Conservation (phyloP, 192 early-diverging fungal species). For the Rhizophagus clarus region DNA sequence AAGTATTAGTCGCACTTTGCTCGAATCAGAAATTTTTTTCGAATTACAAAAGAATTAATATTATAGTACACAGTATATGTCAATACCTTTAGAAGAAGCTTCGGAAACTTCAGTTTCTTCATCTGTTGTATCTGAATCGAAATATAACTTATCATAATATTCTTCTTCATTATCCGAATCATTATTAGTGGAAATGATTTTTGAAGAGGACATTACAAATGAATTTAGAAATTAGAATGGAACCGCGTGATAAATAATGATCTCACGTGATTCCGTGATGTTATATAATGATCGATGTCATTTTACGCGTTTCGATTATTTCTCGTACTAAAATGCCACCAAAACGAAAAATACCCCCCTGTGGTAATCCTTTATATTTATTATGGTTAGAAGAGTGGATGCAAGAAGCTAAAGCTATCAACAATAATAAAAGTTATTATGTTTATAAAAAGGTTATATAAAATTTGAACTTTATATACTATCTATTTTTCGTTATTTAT, state of each 20-base stretch:
- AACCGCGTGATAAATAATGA: too few species aligned
- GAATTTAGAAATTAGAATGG: too few species aligned
- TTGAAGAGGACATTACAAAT: too few species aligned
- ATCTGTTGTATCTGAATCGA: not conserved
- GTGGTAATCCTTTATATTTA: slow-evolving; percentile 70
- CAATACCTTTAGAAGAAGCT: not conserved
- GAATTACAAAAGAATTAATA: not conserved
- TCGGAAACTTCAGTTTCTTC: not conserved
- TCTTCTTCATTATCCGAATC: not conserved
- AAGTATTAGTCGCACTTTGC: not conserved
- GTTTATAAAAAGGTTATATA: slow-evolving; percentile 58
- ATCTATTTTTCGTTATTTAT: not conserved
- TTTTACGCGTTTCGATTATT: not conserved
- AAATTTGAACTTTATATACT: not conserved
- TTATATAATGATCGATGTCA: too few species aligned
- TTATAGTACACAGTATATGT: not conserved
- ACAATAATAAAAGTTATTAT: slow-evolving; percentile 52
- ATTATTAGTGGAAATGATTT: too few species aligned
- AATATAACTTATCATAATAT: slow-evolving; percentile 1
- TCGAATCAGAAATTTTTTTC: not conserved
- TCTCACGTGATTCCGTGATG: too few species aligned
- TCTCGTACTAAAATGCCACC: not conserved
- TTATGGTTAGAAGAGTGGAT: slow-evolving; percentile 75
- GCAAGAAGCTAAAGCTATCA: slow-evolving; percentile 49
- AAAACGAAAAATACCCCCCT: slow-evolving; percentile 29